phyloP scores from a whole-genome alignment of 768 basidiomycete genomes.

The Collybia sordida region DNA sequence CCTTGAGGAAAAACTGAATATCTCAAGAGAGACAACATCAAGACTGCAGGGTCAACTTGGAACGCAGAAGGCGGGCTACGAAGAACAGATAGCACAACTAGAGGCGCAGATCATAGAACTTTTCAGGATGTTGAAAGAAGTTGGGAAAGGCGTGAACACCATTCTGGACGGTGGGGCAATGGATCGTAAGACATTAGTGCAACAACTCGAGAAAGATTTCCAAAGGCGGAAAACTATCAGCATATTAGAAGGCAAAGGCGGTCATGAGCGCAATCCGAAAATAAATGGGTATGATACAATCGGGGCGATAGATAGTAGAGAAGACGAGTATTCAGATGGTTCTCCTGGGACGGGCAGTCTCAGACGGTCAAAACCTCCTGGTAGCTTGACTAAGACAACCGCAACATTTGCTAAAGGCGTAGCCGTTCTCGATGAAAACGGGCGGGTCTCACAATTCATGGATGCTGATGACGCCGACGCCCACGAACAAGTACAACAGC shows the following conservation, averaged over 20 bases:
- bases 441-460: conserved; percentile 81
- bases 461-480: conserved; percentile 85
- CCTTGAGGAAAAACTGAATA: conserved; percentile 73
- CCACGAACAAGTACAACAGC: conserved; percentile 85
- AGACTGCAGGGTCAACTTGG: conserved; percentile 77
- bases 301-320: conserved; percentile 34
- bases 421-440: conserved; percentile 41
- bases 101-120: conserved; percentile 92
- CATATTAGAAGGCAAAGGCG: conserved; percentile 75
- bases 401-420: conserved; percentile 22
- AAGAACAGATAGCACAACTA: conserved; percentile 84
- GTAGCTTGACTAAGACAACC: conserved; percentile 24
- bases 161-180: conserved; percentile 69
- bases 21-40: conserved; percentile 78
- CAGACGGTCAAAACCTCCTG: conserved; percentile 31
- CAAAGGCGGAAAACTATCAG: conserved; percentile 83
- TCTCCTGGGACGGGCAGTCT: conserved; percentile 58
- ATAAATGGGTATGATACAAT: conserved; percentile 10
- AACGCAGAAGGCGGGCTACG: conserved; percentile 75
- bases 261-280: conserved; percentile 27
- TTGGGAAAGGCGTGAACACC: conserved; percentile 72
- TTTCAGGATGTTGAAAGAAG: conserved; percentile 90
- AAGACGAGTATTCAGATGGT: conserved; percentile 50
- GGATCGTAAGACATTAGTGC: conserved; percentile 81
- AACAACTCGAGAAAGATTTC: conserved; percentile 77